Conservation (phyloP, 257 asterid species). For the Scutellaria barbata region DNA sequence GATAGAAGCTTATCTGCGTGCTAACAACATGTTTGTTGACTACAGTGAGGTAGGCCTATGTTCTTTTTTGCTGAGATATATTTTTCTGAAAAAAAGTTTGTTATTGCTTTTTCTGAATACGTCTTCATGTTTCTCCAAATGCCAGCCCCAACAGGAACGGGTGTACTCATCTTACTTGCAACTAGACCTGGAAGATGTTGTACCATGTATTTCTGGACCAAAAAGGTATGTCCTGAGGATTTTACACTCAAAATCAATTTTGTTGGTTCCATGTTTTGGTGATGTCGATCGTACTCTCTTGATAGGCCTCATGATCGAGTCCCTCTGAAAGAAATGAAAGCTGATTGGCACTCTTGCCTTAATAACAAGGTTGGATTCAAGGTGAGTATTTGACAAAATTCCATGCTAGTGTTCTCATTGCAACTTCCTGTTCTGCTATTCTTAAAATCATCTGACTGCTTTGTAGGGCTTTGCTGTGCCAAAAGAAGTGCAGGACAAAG, state of each 20-base stretch:
- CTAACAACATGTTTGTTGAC: slow-evolving; percentile 92
- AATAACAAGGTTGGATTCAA: slow-evolving; percentile 91
- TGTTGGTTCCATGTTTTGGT: slow-evolving; percentile 18
- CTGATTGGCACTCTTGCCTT: slow-evolving; percentile 94
- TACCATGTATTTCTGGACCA: slow-evolving; percentile 93
- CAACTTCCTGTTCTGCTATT: slow-evolving; percentile 12
- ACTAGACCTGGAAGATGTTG: slow-evolving; percentile 73
- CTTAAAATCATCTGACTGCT: slow-evolving; percentile 19
- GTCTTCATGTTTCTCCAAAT: slow-evolving; percentile 33
- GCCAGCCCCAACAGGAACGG: slow-evolving; percentile 87
- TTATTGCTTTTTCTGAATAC: slow-evolving; percentile 20
- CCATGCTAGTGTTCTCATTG: background rate
- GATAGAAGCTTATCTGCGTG: slow-evolving; percentile 96
- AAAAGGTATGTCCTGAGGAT: slow-evolving; percentile 58
- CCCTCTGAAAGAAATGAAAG: slow-evolving; percentile 82
- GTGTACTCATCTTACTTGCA: slow-evolving; percentile 74
- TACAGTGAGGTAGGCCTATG: slow-evolving; percentile 66
- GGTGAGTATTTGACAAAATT: slow-evolving; percentile 47
- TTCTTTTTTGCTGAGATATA: slow-evolving; percentile 4
- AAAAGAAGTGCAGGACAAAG: slow-evolving; percentile 82
- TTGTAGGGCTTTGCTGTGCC: slow-evolving; percentile 92
- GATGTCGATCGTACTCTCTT: slow-evolving; percentile 31
- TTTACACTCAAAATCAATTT: slow-evolving; percentile 4
- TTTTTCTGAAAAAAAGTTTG: background rate
- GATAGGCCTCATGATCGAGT: slow-evolving; percentile 96